These are phyloP conservation scores for Myxozyma mucilagina DNA, from an alignment of 805 yeast genomes.

Conservation along the genomic window DNA sequence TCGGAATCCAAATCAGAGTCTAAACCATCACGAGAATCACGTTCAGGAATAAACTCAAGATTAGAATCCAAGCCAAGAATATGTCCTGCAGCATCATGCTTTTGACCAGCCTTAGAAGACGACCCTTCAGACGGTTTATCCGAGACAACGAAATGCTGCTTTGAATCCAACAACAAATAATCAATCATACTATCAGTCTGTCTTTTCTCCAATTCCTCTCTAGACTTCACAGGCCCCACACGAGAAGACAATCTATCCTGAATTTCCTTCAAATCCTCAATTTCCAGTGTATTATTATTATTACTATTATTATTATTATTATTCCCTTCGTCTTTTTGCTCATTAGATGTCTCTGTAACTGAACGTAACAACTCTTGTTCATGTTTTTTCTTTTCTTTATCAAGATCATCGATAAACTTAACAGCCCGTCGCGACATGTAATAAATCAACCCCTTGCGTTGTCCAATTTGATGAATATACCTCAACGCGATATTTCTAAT, in stretches of 20 bases:
- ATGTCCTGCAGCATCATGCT: background rate
- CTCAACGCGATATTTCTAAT: conserved; percentile 64
- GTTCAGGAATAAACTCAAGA: conserved; percentile 21
- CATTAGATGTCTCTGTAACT: background rate
- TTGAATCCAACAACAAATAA: conserved; percentile 17
- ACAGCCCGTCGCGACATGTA: conserved; percentile 53
- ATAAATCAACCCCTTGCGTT: conserved; percentile 47
- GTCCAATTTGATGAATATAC: conserved; percentile 54
- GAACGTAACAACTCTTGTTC: background rate
- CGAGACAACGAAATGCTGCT: conserved; percentile 22
- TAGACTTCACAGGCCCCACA: background rate
- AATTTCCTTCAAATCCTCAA: conserved; percentile 1
- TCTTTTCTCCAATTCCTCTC: conserved; percentile 2
- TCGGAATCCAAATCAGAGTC: background rate
- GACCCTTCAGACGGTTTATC: conserved; percentile 2
- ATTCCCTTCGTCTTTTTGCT: too few species aligned
- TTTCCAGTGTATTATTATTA: background rate
- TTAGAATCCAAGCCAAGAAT: background rate
- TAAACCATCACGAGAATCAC: background rate
- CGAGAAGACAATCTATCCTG: background rate
- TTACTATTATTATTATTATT: background rate
- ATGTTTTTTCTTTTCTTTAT: conserved; percentile 40
- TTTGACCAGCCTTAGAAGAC: background rate
- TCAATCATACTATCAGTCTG: conserved; percentile 26
- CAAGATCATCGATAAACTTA: conserved; percentile 52